Evolutionary conservation across 2,329 filamentous ascomycete genomes (phyloP).

Genomic region (Sclerotinia glacialis): DNA sequence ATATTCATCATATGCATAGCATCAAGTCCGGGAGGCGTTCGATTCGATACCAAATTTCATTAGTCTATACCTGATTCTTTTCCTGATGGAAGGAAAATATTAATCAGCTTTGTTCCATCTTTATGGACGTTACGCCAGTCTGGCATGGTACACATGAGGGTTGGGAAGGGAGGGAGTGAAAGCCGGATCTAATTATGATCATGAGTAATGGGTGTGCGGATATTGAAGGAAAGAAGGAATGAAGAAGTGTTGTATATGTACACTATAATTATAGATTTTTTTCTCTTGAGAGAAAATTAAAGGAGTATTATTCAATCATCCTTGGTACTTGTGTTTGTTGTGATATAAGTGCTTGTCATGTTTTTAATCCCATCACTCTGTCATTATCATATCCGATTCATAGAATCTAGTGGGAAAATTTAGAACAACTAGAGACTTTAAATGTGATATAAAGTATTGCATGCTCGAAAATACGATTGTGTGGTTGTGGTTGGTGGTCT

Average conservation of each 20-base stretch:
- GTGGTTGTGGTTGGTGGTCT: too few relatives aligned
- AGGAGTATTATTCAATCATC: neutral
- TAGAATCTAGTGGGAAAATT: too few relatives aligned
- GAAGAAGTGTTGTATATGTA: neutral
- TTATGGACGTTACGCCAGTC: slow-evolving; percentile 33
- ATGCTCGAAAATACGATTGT: too few relatives aligned
- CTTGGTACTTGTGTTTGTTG: neutral
- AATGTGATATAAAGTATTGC: too few relatives aligned
- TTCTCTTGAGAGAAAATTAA: neutral
- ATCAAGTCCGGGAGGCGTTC: slow-evolving; percentile 22
- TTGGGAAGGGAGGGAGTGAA: neutral
- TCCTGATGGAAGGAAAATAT: neutral
- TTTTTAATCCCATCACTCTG: neutral
- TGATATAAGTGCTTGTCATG: neutral
- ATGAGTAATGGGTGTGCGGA: neutral
- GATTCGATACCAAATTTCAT: slow-evolving; percentile 30
- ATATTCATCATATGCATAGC: neutral
- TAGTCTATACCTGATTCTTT: slow-evolving; percentile 4
- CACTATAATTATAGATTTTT: slow-evolving; percentile 8
- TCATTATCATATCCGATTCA: too few relatives aligned
- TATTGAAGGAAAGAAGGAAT: too few relatives aligned
- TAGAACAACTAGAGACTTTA: too few relatives aligned
- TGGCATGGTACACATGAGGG: slow-evolving; percentile 24
- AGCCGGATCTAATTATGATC: neutral
- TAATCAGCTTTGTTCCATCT: slow-evolving; percentile 25